These are phyloP conservation scores for Wickerhamomyces sp. DNA, from an alignment of 1,139 yeast species.

Conservation along the genomic window DNA sequence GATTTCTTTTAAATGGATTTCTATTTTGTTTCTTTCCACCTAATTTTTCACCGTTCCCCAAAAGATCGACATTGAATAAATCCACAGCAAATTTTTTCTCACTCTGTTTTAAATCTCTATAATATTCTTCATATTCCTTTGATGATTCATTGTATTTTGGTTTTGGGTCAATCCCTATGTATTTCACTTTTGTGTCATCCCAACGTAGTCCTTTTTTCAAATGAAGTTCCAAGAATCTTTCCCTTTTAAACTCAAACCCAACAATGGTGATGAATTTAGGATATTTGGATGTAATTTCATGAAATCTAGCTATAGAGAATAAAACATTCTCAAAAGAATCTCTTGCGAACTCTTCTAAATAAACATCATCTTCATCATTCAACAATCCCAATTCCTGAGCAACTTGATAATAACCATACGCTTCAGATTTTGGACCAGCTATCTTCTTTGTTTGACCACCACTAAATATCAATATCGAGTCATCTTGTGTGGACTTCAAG, in stretches of 20 bases:
- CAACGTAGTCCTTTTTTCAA: constrained; percentile 40
- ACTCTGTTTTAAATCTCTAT: constrained; percentile 36
- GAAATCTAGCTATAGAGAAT: constrained; percentile 55
- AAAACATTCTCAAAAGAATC: constrained; percentile 79
- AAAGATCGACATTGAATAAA: constrained; percentile 56
- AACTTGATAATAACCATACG: constrained; percentile 45
- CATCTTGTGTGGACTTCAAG: constrained; percentile 27
- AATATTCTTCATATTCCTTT: constrained; percentile 24
- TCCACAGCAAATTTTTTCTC: constrained; percentile 53
- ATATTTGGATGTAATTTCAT: constrained; percentile 40
- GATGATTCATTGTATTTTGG: constrained; percentile 31
- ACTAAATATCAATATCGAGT: constrained; percentile 40
- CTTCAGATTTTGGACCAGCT: constrained; percentile 55
- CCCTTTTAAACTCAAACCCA: constrained; percentile 71
- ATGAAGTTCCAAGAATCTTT: constrained; percentile 55
- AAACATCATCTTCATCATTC: constrained; percentile 14
- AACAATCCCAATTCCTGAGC: constrained; percentile 18
- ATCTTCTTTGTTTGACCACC: constrained; percentile 68
- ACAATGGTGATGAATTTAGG: constrained; percentile 54
- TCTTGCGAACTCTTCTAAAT: constrained; percentile 64
- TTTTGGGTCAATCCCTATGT: constrained; percentile 60
- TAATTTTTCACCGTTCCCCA: constrained; percentile 43
- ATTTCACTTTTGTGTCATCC: constrained; percentile 34
- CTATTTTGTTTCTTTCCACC: constrained; percentile 41
- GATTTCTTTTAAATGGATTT: constrained; percentile 54